phyloP scores from a whole-genome alignment of 2,329 filamentous ascomycete genomes.

The Trichoderma atrobrunneum region DNA sequence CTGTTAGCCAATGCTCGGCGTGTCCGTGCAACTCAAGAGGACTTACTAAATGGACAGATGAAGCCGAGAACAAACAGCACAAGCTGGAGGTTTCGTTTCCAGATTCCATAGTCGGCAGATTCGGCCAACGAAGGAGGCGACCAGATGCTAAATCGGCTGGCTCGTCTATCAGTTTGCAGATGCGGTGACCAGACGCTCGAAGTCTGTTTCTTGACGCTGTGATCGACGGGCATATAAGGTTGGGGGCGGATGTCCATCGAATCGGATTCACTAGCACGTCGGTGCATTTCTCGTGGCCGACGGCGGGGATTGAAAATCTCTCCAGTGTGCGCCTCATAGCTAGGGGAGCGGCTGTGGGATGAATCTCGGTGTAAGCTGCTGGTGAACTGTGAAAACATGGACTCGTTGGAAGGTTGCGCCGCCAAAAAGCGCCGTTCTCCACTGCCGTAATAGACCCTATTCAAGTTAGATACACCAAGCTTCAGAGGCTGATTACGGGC shows the following conservation, averaged over 20 bases:
- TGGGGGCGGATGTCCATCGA: conserved; percentile 46
- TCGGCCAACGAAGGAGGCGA: conserved; percentile 69
- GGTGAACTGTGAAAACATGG: conserved; percentile 45
- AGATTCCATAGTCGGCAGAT: conserved; percentile 57
- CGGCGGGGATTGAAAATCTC: conserved; percentile 46
- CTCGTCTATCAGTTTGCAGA: conserved; percentile 60
- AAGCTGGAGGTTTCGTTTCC: conserved; percentile 70
- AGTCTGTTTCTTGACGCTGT: conserved; percentile 45
- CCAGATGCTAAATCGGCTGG: conserved; percentile 63
- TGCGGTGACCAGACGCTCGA: conserved; percentile 73
- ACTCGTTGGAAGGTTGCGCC: conserved; percentile 42
- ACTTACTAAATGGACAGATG: conserved; percentile 68
- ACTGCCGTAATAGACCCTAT: conserved; percentile 67
- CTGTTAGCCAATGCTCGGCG: conserved; percentile 16
- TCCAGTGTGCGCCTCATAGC: conserved; percentile 46
- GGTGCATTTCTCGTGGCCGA: conserved; percentile 39
- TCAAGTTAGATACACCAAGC: conserved; percentile 17
- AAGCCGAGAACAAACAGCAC: conserved; percentile 75
- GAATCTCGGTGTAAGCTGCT: conserved; percentile 49
- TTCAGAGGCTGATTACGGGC: background rate
- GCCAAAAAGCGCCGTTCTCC: conserved; percentile 57
- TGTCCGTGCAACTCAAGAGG: background rate
- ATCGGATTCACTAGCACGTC: conserved; percentile 19
- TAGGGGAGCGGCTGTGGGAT: conserved; percentile 47
- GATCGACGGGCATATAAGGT: conserved; percentile 30